Base-by-base conservation (phyloP, 345 rosid genomes). In the Pistacia vera region DNA sequence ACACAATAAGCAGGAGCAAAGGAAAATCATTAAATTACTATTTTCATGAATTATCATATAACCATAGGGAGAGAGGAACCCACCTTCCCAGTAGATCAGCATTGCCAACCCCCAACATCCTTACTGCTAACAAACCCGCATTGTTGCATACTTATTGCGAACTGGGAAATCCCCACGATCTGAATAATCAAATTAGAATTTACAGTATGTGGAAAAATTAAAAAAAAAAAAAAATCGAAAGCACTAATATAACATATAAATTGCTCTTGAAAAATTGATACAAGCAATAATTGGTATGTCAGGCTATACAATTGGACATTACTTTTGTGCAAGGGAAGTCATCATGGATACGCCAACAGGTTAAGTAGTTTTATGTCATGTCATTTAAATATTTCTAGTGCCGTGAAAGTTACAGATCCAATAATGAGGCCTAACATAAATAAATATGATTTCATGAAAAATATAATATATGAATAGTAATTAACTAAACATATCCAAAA, bases 81-180 rank as follows among this genome's bases (percentile, higher is more conserved):
- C 68, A 84, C 92, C 89, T 85, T 18, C 90, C 85, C 80, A 73
- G 74, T 28, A 93, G 87, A 58, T 92, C 97, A 58, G 90, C 25
- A 90, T 92, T 90, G 66, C 91, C 85, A 59, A 85, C 81, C 48
- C 95, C 98, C 67, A 93, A 82, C 82, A 91, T 89, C 85, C 95
- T 83, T 36, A 93, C 88, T 2, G 97, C 93, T 51, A 96, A 84
- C 79, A 96, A 84, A 41, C 97, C 97, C 6, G 99, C 97, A 68
- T 91, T 41, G 93, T 91, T 5, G 98, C 92, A 64, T 93, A 79
- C 92, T 90, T 63, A 93, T 85, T 64, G 98, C 99, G 28, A 96
- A 93, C 97, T 25, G 98, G 99, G 33, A 96, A 97, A 61, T 98
- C 98, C 74, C 95, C 89, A 2, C 94, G 97, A 96, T 93, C 98